Percentiles rank a stretch among this genome's conserved stretches.
Conservation (phyloP, 805 yeast species). For the Dipodascus geniculatus region DNA sequence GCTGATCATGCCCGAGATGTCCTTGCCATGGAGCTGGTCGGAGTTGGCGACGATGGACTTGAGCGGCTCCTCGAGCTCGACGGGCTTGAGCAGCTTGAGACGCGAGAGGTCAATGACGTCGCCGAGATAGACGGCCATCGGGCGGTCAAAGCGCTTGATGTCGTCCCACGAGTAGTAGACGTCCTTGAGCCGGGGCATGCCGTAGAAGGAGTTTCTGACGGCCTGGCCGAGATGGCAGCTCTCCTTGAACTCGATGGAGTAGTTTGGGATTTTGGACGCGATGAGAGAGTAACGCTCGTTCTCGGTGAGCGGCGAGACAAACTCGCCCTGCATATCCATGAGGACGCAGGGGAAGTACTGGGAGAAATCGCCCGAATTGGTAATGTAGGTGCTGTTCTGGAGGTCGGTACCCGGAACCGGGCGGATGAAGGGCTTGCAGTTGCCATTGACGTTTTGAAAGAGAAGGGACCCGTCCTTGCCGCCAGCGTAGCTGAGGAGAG, state of each 20-base stretch:
- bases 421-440: slow-evolving; percentile 66
- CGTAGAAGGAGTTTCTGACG: slow-evolving; percentile 53
- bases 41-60: slow-evolving; percentile 40
- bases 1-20: slow-evolving; percentile 51
- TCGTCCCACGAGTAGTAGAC: slow-evolving; percentile 76
- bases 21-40: slow-evolving; percentile 42
- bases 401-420: slow-evolving; percentile 35
- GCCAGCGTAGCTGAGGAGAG: slow-evolving; percentile 54
- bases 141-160: slow-evolving; percentile 47
- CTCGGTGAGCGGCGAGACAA: background rate
- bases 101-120: slow-evolving; percentile 63
- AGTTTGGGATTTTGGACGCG: slow-evolving; percentile 49
- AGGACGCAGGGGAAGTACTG: slow-evolving; percentile 82
- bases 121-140: slow-evolving; percentile 67
- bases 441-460: slow-evolving; percentile 88
- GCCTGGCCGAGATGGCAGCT: slow-evolving; percentile 61
- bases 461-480: slow-evolving; percentile 42
- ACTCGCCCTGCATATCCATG: background rate
- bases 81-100: slow-evolving; percentile 52
- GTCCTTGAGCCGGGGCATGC: slow-evolving; percentile 45
- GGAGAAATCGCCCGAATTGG: slow-evolving; percentile 41
- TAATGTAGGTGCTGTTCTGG: slow-evolving; percentile 53
- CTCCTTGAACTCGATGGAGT: slow-evolving; percentile 53
- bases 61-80: slow-evolving; percentile 56
- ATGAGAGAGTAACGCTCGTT: background rate